Evolutionary conservation across 495 filamentous ascomycete species (phyloP).

Genomic region (Talaromyces proteolyticus): DNA sequence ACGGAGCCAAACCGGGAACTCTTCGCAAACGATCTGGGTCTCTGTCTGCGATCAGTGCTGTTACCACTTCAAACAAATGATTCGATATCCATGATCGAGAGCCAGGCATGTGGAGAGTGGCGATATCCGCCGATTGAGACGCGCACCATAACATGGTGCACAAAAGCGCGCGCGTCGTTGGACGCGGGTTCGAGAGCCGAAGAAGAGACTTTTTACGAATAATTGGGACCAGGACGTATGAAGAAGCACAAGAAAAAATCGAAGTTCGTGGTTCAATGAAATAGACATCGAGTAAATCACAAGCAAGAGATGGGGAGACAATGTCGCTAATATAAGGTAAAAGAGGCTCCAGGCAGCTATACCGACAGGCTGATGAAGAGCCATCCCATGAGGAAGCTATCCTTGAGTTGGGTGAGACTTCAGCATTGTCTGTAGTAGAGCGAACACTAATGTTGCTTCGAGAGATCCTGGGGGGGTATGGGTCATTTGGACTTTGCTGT

Average conservation of each 20-base stretch:
- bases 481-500: too few species aligned
- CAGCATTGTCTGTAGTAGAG: too few species aligned
- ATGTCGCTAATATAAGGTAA: slow-evolving; percentile 32
- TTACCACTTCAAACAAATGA: too few species aligned
- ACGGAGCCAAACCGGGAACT: too few species aligned
- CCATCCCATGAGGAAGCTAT: too few species aligned
- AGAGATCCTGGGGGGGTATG: too few species aligned
- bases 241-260: slow-evolving; percentile 26
- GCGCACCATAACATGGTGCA: slow-evolving; percentile 33
- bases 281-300: slow-evolving; percentile 45
- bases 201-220: slow-evolving; percentile 30
- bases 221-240: slow-evolving; percentile 32
- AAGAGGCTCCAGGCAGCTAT: slow-evolving; percentile 17
- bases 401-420: too few species aligned
- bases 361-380: slow-evolving; percentile 10
- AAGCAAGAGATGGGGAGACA: slow-evolving; percentile 34
- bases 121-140: slow-evolving; percentile 31
- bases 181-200: slow-evolving; percentile 22
- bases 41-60: too few species aligned
- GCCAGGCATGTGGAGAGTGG: slow-evolving; percentile 18
- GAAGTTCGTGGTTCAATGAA: slow-evolving; percentile 39
- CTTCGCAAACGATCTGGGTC: too few species aligned
- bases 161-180: slow-evolving; percentile 26
- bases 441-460: too few species aligned
- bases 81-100: too few species aligned